Conservation (phyloP, 345 rosid species). For the Eucalyptus pumila region DNA sequence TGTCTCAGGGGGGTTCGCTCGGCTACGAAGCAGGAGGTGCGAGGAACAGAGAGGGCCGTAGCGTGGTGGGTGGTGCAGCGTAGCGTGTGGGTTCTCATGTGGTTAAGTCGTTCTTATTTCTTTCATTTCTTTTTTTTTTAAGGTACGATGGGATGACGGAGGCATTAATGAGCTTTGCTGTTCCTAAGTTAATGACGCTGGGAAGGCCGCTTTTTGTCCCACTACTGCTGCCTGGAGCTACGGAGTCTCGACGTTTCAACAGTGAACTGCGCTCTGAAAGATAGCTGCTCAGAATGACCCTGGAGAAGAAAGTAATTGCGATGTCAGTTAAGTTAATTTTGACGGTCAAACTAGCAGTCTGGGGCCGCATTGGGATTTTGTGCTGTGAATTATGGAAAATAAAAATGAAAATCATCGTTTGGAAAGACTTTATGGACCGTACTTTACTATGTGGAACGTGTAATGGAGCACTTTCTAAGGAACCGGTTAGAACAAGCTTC, state of each 20-base stretch:
- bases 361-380: neutral
- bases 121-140: rapidly evolving
- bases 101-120: neutral
- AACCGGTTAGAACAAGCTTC: neutral
- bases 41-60: neutral
- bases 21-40: neutral
- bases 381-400: neutral
- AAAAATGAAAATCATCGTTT: neutral
- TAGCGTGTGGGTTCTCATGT: neutral
- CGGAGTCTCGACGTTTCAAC: neutral
- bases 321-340: neutral
- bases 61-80: neutral
- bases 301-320: neutral
- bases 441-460: neutral
- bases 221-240: neutral
- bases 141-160: neutral
- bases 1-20: neutral
- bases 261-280: neutral
- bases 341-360: neutral
- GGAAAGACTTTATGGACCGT: neutral
- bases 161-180: neutral
- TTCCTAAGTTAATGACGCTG: neutral
- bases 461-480: neutral
- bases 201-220: neutral
- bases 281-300: neutral